Evolutionary conservation across 2,329 filamentous ascomycete genomes (phyloP), one percentile per base, ranked within the genome.

Genomic region (Botrytis hyacinthi): DNA sequence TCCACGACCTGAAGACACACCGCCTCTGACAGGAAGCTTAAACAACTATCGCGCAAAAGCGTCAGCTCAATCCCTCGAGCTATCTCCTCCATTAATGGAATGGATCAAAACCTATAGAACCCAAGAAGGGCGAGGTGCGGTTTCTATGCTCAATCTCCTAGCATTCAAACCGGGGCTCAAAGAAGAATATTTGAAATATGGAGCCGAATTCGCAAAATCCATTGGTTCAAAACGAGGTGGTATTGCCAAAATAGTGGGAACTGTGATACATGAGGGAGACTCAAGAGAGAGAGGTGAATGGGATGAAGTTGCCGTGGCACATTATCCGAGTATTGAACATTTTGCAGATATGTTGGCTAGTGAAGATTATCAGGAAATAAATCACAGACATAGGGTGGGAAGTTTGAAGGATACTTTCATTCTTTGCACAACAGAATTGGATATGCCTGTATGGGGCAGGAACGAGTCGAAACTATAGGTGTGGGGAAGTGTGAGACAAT

Each of bases 271-370:
- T 63, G 67, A 78, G 77, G 29, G 59, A 74, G 75, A 63, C 81
- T 80, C 20, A 82, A 81, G 61, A 57, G 70, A 66, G 18, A 73
- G 70, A 8, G 73, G 73, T 7, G 74, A 69, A 57, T 91, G 89
- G 89, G 87, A 91, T 79, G 89, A 91, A 81, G 84, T 91, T 75
- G 89, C 89, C 0, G 83, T 91, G 61, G 89, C 89, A 72, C 89
- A 91, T 82, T 91, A 91, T 80, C 89, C 89, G 4, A 89, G 85
- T 69, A 86, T 91, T 51, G 76, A 80, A 75, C 88, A 91, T 80
- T 91, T 91, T 78, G 86, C 86, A 61, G 88, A 89, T 78, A 91
- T 90, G 88, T 78, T 89, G 61, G 84, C 83, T 1, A 85, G 85
- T 61, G 83, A 85, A 77, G 88, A 89, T 77, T 90, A 90, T 79